Evolutionary conservation across 345 rosid genomes (phyloP), one percentile per base, ranked within the genome.

Genomic region (Excoecaria cochinchinensis): DNA sequence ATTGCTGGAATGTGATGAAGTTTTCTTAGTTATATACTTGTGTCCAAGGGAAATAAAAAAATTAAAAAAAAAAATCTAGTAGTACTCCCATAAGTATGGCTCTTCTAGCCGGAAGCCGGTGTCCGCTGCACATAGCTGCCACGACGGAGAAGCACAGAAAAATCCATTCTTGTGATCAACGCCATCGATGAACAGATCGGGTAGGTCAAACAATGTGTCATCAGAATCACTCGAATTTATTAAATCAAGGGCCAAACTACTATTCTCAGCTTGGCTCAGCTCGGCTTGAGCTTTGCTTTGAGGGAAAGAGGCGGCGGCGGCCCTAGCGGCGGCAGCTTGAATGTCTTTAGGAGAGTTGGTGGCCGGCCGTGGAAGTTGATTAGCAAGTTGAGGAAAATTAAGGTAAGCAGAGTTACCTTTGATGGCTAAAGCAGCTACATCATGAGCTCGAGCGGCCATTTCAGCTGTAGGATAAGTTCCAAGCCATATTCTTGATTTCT

Each of bases 391-490:
- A 4, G 96, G 93, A 67, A 91, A 91, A 77, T 91, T 91, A 47
- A 91, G 90, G 70, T 66, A 86, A 76, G 92, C 90, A 40, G 85
- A 78, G 64, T 77, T 19, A 12, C 96, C 96, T 83, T 91, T 91
- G 46, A 91, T 89, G 67, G 96, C 96, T 67, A 89, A 78, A 38
- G 96, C 85, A 0, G 96, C 96, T 0, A 89, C 96, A 44, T 91
- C 96, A 39, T 91, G 96, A 59, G 96, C 96, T 76, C 93, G 87
- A 81, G 96, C 96, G 1, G 96, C 96, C 96, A 89, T 91, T 81
- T 91, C 90, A 9, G 96, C 89, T 22, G 89, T 88, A 19, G 87
- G 87, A 83, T 77, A 91, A 19, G 96, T 91, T 9, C 96, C 96
- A 12, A 91, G 90, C 96, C 96, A 91, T 70, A 91, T 91, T 84